These are phyloP conservation scores for Teratosphaeriaceae sp. DNA, from an alignment of 2,329 filamentous ascomycete species.

Conservation along the genomic window DNA sequence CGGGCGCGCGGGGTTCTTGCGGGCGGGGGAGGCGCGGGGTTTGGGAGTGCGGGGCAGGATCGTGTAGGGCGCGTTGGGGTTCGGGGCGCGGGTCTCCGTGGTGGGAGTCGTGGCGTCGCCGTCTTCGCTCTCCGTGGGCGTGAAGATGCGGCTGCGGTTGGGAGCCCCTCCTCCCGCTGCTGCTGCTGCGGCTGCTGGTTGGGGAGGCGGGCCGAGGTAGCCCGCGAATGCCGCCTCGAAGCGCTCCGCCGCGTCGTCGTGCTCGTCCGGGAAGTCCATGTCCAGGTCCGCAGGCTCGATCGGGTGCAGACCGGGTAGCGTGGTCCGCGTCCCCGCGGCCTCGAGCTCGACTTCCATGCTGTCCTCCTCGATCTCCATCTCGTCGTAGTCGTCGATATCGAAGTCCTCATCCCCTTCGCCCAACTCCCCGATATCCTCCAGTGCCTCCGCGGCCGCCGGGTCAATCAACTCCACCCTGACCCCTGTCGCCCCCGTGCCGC, in stretches of 20 bases:
- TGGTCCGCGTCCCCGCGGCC: slow-evolving; percentile 34
- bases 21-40: slow-evolving; percentile 31
- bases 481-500: not conserved
- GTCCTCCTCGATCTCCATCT: slow-evolving; percentile 20
- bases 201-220: slow-evolving; percentile 58
- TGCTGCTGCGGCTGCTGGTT: too few species aligned
- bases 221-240: slow-evolving; percentile 73
- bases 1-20: slow-evolving; percentile 49
- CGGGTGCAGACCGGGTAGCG: slow-evolving; percentile 12
- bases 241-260: slow-evolving; percentile 64
- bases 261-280: slow-evolving; percentile 38
- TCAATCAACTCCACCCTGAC: slow-evolving; percentile 19
- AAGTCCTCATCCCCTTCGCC: slow-evolving; percentile 33
- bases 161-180: too few species aligned
- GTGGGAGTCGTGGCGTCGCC: slow-evolving; percentile 51
- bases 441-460: slow-evolving; percentile 38
- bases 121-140: slow-evolving; percentile 27
- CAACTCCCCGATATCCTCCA: slow-evolving; percentile 35
- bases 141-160: slow-evolving; percentile 18
- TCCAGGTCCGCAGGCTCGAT: slow-evolving; percentile 39
- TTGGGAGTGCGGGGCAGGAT: slow-evolving; percentile 77
- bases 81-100: slow-evolving; percentile 42
- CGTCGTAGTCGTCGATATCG: slow-evolving; percentile 14
- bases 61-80: slow-evolving; percentile 28
- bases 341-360: slow-evolving; percentile 20